Percentiles rank a stretch among this genome's conserved stretches.
phyloP scores from a whole-genome alignment of 1,284 basidiomycete genomes.

The Malassezia psittaci region DNA sequence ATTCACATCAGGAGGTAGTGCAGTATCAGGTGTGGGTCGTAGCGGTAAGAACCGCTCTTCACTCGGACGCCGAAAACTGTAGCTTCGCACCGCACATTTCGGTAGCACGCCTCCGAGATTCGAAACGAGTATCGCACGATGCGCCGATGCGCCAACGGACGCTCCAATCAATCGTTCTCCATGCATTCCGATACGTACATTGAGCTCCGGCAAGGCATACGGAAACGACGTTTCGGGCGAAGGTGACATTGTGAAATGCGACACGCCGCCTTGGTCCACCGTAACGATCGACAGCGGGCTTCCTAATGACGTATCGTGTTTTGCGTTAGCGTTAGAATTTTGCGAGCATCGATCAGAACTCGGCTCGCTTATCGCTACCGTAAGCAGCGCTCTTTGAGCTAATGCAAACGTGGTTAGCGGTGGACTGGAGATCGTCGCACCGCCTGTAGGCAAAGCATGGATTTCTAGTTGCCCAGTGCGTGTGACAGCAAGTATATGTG shows the following conservation, averaged over 20 bases:
- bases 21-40: slow-evolving; percentile 13
- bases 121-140: slow-evolving; percentile 7
- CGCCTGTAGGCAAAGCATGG: slow-evolving; percentile 2
- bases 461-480: slow-evolving; percentile 12
- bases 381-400: slow-evolving; percentile 14
- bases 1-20: background rate
- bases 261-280: slow-evolving; percentile 12
- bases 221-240: background rate
- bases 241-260: slow-evolving; percentile 6
- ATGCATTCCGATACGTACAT: background rate
- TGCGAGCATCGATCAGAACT: background rate
- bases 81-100: slow-evolving; percentile 8
- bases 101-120: slow-evolving; percentile 18
- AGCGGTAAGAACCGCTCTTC: background rate
- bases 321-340: background rate
- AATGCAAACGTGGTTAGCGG: slow-evolving; percentile 1
- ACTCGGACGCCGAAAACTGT: background rate
- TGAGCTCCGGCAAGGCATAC: background rate
- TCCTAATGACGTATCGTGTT: background rate
- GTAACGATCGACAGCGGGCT: slow-evolving; percentile 3
- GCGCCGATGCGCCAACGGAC: slow-evolving; percentile 11
- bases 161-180: slow-evolving; percentile 15
- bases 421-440: background rate
- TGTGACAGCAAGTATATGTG: slow-evolving; percentile 11
- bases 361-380: slow-evolving; percentile 9